Evolutionary conservation across 257 asterid species (phyloP).

Genomic region (Scutellaria baicalensis): DNA sequence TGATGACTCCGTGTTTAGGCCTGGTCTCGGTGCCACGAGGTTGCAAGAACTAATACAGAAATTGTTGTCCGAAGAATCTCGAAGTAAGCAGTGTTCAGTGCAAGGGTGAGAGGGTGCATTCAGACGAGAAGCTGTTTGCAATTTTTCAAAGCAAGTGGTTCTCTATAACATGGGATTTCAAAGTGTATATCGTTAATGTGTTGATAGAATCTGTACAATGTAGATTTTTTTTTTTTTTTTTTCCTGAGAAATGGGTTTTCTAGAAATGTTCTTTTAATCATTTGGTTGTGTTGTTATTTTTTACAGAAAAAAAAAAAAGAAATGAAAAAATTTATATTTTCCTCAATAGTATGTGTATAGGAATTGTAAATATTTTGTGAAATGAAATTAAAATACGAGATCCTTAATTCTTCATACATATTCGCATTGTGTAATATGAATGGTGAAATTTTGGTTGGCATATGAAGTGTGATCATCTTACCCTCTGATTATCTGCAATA

Average conservation of each 20-base stretch:
- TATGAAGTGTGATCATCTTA: neutral
- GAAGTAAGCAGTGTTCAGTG: slow-evolving; percentile 42
- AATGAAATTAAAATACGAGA: neutral
- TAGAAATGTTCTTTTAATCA: neutral
- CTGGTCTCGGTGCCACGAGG: slow-evolving; percentile 84
- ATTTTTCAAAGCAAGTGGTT: slow-evolving; percentile 29
- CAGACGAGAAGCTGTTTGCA: slow-evolving; percentile 27
- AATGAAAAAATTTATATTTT: neutral
- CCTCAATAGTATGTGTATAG: neutral
- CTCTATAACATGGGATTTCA: slow-evolving; percentile 19
- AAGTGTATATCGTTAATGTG: slow-evolving; percentile 41
- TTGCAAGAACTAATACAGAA: slow-evolving; percentile 38
- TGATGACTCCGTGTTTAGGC: slow-evolving; percentile 59
- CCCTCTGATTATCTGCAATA: neutral
- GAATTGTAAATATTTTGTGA: neutral
- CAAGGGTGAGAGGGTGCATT: slow-evolving; percentile 26
- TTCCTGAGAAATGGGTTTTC: slow-evolving; percentile 9
- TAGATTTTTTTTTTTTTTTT: slow-evolving; percentile 12
- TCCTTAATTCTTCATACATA: neutral
- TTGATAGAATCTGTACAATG: slow-evolving; percentile 18
- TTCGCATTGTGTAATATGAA: neutral
- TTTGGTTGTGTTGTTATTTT: neutral
- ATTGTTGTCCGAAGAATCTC: slow-evolving; percentile 57
- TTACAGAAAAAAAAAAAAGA: too few species aligned
- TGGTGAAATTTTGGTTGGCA: neutral